A percentile compares a stretch with the other conserved stretches of the same genome.
These are phyloP conservation scores for Tagetes patula DNA, from an alignment of 129 eudicot genomes.

Conservation along the genomic window DNA sequence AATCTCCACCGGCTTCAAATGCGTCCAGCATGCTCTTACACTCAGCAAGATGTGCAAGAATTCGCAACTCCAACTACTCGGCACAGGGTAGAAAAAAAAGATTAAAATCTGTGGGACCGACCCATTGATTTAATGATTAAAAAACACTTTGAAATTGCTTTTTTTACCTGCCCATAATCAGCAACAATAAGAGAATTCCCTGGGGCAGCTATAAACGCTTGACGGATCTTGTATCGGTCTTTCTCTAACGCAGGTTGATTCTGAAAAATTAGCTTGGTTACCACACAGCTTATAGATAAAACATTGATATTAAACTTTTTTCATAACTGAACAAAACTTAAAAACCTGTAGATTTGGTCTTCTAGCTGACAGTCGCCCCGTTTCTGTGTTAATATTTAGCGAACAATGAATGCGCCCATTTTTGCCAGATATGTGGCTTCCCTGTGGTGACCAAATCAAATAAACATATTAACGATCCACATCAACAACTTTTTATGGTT, in stretches of 20 bases:
- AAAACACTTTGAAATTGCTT: not conserved
- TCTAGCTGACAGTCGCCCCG: conserved; percentile 93
- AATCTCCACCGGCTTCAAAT: conserved; percentile 95
- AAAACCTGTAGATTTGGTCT: conserved; percentile 97
- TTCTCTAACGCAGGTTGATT: conserved; percentile 99
- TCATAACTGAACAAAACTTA: not conserved
- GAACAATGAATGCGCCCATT: conserved; percentile 96
- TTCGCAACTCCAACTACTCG: conserved; percentile 84
- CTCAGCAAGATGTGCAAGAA: conserved; percentile 93
- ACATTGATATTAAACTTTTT: not conserved
- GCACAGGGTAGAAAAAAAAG: not conserved
- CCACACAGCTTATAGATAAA: not conserved
- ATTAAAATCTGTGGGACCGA: not conserved
- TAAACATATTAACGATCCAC: conserved; percentile 7
- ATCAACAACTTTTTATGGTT: not conserved
- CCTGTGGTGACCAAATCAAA: conserved; percentile 48
- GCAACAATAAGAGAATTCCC: conserved; percentile 96
- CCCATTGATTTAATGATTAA: not conserved
- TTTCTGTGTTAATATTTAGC: conserved; percentile 89
- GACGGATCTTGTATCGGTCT: conserved; percentile 94
- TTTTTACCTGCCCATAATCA: conserved; percentile 94
- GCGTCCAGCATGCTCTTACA: conserved; percentile 97
- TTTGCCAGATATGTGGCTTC: conserved; percentile 71
- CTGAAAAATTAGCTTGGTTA: conserved; percentile 35
- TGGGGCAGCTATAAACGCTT: conserved; percentile 93